Evolutionary conservation across 164 flowering plant species (phyloP), one percentile per base, ranked within the genome.

Genomic region (Magnolia officinalis): DNA sequence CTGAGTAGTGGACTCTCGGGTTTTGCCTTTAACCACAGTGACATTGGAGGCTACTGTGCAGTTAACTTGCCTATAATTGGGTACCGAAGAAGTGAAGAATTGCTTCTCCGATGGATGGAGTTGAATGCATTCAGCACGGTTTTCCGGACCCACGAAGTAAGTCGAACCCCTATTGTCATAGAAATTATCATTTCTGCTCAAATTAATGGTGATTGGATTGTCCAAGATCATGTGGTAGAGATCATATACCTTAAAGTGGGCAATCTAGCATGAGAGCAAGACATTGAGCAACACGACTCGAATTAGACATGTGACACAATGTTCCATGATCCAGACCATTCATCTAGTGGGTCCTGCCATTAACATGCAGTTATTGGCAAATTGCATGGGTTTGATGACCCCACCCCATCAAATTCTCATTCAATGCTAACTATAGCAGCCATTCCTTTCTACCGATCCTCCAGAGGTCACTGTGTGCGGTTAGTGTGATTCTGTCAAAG

Each of bases 31-130:
- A 93, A 93, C 77, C 97, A 91, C 79, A 93, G 97, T 80, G 96
- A 93, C 77, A 91, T 88, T 76, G 97, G 97, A 83, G 97, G 97
- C 72, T 93, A 93, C 77, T 93, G 96, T 79, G 75, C 97, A 63
- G 94, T 93, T 50, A 89, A 85, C 82, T 73, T 93, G 19, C 94
- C 97, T 45, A 58, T 93, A 58, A 79, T 93, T 51, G 86, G 85
- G 80, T 93, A 91, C 69, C 81, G 67, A 67, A 87, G 97, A 82
- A 88, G 88, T 72, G 92, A 93, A 80, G 97, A 93, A 83, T 76
- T 93, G 79, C 91, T 93, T 10, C 37, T 91, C 50, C 81, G 94
- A 55, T 93, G 96, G 94, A 90, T 90, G 92, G 96, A 93, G 86
- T 78, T 93, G 29, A 90, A 85, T 82, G 91, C 97, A 23, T 91